A percentile compares a stretch with the other conserved stretches of the same genome.
Evolutionary conservation across 306 rosid species (phyloP).

Genomic region (Begonia peltatifolia): DNA sequence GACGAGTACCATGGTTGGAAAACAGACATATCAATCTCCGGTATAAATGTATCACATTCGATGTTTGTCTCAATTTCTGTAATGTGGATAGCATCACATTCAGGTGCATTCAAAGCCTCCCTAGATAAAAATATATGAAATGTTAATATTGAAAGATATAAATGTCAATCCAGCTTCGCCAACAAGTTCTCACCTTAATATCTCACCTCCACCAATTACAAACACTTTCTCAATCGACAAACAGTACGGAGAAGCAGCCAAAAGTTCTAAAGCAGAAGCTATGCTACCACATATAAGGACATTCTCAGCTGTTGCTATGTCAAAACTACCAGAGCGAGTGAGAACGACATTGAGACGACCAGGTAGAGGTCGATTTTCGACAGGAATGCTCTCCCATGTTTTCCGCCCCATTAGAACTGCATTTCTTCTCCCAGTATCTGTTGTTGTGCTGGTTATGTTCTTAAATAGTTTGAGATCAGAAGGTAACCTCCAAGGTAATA

Average conservation of each 20-base stretch:
- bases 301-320: conserved; percentile 87
- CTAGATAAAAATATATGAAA: conserved; percentile 30
- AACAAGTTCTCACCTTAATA: conserved; percentile 38
- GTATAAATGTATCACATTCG: conserved; percentile 78
- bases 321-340: conserved; percentile 90
- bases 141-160: conserved; percentile 7
- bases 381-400: conserved; percentile 81
- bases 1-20: conserved; percentile 94
- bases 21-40: conserved; percentile 46
- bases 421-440: conserved; percentile 75
- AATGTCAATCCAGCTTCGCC: conserved; percentile 6
- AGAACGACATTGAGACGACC: conserved; percentile 90
- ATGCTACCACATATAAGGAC: conserved; percentile 81
- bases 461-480: conserved; percentile 67
- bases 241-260: conserved; percentile 85
- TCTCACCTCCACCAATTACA: conserved; percentile 80
- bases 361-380: conserved; percentile 51
- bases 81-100: conserved; percentile 84
- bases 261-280: conserved; percentile 72
- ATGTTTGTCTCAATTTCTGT: conserved; percentile 63
- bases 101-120: conserved; percentile 76
- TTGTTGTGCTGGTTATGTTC: conserved; percentile 42
- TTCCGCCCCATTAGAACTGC: conserved; percentile 91
- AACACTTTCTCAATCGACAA: conserved; percentile 90
- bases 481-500: conserved; percentile 74